Conservation (phyloP, 2,329 filamentous ascomycete species). For the Sclerotiophoma versabilis region DNA sequence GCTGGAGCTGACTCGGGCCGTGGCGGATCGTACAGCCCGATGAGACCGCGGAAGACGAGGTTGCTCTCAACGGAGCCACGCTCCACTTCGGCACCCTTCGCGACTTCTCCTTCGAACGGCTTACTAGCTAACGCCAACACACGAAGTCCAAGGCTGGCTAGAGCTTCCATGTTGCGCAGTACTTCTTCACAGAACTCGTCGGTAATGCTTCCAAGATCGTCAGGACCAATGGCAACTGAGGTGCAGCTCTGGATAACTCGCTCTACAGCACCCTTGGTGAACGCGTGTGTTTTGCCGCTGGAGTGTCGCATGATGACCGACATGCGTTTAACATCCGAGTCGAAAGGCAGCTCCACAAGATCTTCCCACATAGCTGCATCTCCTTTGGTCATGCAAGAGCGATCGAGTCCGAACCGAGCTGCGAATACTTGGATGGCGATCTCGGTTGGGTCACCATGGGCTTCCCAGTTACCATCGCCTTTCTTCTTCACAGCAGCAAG, state of each 20-base stretch:
- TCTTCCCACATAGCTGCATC: constrained; percentile 39
- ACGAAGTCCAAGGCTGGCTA: constrained; percentile 71
- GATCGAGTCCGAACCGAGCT: constrained; percentile 70
- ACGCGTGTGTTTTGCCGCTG: constrained; percentile 51
- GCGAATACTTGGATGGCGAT: constrained; percentile 79
- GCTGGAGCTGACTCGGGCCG: constrained; percentile 75
- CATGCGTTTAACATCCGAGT: constrained; percentile 79
- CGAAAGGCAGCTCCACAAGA: constrained; percentile 74
- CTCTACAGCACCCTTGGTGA: constrained; percentile 74
- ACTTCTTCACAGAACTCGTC: constrained; percentile 64
- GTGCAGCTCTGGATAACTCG: constrained; percentile 70
- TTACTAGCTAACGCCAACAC: constrained; percentile 71
- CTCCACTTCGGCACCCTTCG: constrained; percentile 54
- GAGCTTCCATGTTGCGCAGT: constrained; percentile 71
- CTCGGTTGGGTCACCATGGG: constrained; percentile 62
- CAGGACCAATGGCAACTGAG: constrained; percentile 55
- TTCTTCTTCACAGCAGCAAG: constrained; percentile 59
- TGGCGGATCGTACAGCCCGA: constrained; percentile 85
- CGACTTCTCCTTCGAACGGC: constrained; percentile 52
- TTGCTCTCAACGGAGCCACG: constrained; percentile 71
- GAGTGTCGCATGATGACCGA: constrained; percentile 68
- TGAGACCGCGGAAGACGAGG: constrained; percentile 77
- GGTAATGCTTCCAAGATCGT: constrained; percentile 54
- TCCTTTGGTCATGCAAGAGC: constrained; percentile 58
- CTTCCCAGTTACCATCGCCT: constrained; percentile 50